Evolutionary conservation across 345 rosid species (phyloP), one percentile per base, ranked within the genome.

Genomic region (Eucalyptus tenuipes): DNA sequence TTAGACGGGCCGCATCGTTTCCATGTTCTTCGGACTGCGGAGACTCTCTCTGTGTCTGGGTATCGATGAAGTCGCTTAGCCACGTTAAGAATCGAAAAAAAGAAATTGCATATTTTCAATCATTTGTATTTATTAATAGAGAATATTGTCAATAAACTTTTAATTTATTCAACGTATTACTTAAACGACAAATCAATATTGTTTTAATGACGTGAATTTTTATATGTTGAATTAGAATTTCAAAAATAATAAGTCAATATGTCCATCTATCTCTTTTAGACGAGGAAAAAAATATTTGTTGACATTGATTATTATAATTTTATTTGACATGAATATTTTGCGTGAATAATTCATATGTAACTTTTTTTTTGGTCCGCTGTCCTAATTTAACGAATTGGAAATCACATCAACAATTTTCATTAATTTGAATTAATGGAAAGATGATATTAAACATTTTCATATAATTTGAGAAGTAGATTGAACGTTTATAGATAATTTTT

Each of bases 131-230:
- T 68, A 31, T 31, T 66, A n/a, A 66, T 59, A 25, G n/a, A 5
- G 3, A 59, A 59, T 10, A 11, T 59, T 53, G 4, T 0, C 27
- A 8, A 22, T 53, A 8, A 53, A 53, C 0, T 59, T 59, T 57
- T 57, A 24, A 57, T 4, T 57, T 57, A 25, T 57, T 57, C 7
- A 57, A 57, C 0, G 24, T 24, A 57, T 4, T 24, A 4, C 13
- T 50, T 50, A 50, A 50, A 50, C 0, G 22, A 50, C 22, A 50
- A 17, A 50, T 50, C 9, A 50, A 50, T 50, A 50, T 17, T 53
- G 2, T 53, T 53, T 53, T 53, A 53, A 53, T 22, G 11, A 53
- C 4, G 25, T 53, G 11, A 53, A 53, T 53, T 53, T 8, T 0
- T 22, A 53, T 22, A 53, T 59, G 5, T 11, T 27, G 31, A 24